Base-by-base conservation (phyloP, 106 monocot species). In the Dendrobium nobile region DNA sequence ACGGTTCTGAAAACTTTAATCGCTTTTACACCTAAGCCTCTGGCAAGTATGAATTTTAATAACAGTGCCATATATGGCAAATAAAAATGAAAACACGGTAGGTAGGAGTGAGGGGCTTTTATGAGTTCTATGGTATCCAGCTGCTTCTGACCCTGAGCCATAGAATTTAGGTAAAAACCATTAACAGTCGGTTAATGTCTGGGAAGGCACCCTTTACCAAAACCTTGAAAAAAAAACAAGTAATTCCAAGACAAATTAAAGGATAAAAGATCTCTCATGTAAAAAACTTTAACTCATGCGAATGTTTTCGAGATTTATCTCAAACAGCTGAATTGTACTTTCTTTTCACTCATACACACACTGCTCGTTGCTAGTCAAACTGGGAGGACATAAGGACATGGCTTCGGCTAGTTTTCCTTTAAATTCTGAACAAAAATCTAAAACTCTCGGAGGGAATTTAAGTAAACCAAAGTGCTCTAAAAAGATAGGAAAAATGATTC, bases 311-410 rank as follows among this genome's bases (percentile, higher is more conserved):
- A 87, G 80, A 47, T 28, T 86, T 78, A 59, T 84, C 22, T 75
- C 88, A 1, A 77, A 72, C 77, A 79, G 5, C 24, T 27, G 17
- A 86, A 68, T 47, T 80, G 68, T n/a, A n/a, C n/a, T n/a, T 10
- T n/a, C 78, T 20, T 75, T 75, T 79, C 78, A 54, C 28, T 67
- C 15, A n/a, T n/a, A 88, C 80, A 86, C 76, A 77, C 40, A 41
- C 67, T 16, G 44, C 79, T 77, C 78, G 65, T n/a, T 65, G 37
- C 27, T 47, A 70, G 51, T 75, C 83, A 78, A 6, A 87, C 72
- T 83, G 78, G 44, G 28, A 87, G 91, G 83, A n/a, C 75, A 89
- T 75, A n/a, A 91, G 79, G 80, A 93, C 93, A 65, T 93, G 93
- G 93, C 84, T 67, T 74, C 83, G 93, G 82, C 75, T 7, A 76